Conservation (phyloP, 257 asterid genomes). For the Primulina huaijiensis region DNA sequence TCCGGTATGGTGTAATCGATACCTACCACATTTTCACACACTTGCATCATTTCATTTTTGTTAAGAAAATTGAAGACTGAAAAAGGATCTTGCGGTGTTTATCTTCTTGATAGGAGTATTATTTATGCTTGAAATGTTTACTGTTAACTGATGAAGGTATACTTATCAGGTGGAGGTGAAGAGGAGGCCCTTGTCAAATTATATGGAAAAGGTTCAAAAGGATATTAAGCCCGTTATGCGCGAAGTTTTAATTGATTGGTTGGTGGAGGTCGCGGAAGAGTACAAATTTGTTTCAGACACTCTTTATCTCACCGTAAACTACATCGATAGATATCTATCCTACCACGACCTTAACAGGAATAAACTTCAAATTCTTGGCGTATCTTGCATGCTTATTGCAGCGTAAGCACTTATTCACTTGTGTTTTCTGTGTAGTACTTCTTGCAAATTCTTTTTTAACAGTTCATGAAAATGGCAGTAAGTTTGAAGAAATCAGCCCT, state of each 20-base stretch:
- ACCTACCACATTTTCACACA: too few relatives aligned
- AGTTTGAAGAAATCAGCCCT: slow-evolving; percentile 76
- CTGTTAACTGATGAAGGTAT: slow-evolving; percentile 27
- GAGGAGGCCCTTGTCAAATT: slow-evolving; percentile 64
- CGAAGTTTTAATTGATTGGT: slow-evolving; percentile 75
- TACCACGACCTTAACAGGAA: slow-evolving; percentile 44
- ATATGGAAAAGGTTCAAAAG: slow-evolving; percentile 70
- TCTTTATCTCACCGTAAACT: slow-evolving; percentile 58
- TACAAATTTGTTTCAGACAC: slow-evolving; percentile 78
- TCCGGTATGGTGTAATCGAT: too few relatives aligned
- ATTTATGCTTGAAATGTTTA: neutral
- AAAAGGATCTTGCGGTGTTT: neutral
- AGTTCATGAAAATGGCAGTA: slow-evolving; percentile 45
- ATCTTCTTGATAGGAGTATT: neutral
- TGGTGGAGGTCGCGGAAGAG: slow-evolving; percentile 85
- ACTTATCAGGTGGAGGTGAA: slow-evolving; percentile 56
- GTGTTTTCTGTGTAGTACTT: neutral
- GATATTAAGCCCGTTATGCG: slow-evolving; percentile 70
- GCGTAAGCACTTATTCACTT: slow-evolving; percentile 50
- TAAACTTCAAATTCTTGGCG: slow-evolving; percentile 91
- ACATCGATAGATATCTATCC: slow-evolving; percentile 70
- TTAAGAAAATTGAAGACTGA: neutral
- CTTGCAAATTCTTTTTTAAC: slow-evolving; percentile 20
- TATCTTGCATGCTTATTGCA: slow-evolving; percentile 86
- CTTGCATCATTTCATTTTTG: neutral